These are phyloP conservation scores for Agaricales sp. DNA, from an alignment of 1,284 basidiomycete species.

Conservation along the genomic window DNA sequence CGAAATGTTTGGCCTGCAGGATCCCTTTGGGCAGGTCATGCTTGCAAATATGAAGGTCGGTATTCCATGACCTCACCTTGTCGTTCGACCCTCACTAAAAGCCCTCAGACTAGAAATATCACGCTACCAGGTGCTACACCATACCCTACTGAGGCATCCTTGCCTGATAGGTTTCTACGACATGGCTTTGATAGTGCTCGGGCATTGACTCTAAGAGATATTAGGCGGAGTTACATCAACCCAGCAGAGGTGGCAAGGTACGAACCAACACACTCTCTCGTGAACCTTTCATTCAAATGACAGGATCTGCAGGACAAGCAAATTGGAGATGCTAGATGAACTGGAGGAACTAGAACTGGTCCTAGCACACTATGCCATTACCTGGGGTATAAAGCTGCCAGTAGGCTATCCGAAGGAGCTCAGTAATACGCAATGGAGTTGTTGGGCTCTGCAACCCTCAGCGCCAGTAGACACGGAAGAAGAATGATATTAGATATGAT, in stretches of 20 bases:
- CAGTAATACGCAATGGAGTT: no score
- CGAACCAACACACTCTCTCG: no score
- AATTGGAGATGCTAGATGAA: conserved; percentile 82
- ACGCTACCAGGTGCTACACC: conserved; percentile 63
- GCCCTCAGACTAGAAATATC: conserved; percentile 56
- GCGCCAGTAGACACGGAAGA: no score
- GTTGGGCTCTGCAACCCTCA: no score
- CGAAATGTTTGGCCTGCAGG: conserved; percentile 83
- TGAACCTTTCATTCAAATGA: conserved; percentile 3
- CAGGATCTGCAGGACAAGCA: conserved; percentile 47
- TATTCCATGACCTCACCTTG: conserved; percentile 3
- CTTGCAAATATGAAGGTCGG: conserved; percentile 69
- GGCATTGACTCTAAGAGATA: conserved; percentile 59
- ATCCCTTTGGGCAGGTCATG: conserved; percentile 86
- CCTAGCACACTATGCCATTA: conserved; percentile 78
- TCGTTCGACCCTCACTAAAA: background rate
- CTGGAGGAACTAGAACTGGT: conserved; percentile 87
- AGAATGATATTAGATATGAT: no score
- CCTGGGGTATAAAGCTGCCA: conserved; percentile 48
- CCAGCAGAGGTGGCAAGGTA: conserved; percentile 50
- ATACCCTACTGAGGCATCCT: conserved; percentile 46
- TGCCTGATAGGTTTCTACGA: conserved; percentile 52
- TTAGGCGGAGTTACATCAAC: conserved; percentile 47
- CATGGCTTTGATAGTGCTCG: conserved; percentile 42
- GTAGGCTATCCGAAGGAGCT: no score